Conservation (phyloP, 2,329 filamentous ascomycete species). For the Shiraia sp. region DNA sequence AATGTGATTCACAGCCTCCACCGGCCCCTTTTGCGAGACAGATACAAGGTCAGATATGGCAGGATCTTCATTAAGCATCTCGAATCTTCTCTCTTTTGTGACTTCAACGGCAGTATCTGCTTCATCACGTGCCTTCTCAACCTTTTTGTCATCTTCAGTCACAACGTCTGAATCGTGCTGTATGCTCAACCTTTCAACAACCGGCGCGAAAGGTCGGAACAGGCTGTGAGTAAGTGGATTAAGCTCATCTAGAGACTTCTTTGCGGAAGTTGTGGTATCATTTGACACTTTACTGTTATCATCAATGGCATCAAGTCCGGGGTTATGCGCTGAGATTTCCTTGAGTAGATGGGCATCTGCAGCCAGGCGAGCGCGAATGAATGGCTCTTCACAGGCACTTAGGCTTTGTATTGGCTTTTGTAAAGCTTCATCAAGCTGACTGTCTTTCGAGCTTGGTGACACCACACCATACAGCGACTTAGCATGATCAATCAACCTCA, state of each 20-base stretch:
- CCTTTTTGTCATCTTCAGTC: conserved; percentile 14
- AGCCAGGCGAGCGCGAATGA: conserved; percentile 13
- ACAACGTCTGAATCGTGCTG: conserved; percentile 15
- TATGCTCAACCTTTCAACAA: conserved; percentile 26
- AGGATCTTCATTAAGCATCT: conserved; percentile 21
- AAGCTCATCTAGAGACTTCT: conserved; percentile 21
- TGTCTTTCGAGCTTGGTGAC: conserved; percentile 12
- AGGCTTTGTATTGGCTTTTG: not conserved
- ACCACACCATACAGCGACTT: conserved; percentile 26
- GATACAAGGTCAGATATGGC: not conserved
- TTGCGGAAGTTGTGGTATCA: conserved; percentile 14
- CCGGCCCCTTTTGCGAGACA: not conserved
- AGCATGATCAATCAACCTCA: conserved; percentile 26
- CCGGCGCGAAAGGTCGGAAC: conserved; percentile 35
- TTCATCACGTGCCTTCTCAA: conserved; percentile 28
- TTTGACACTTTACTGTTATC: conserved; percentile 34
- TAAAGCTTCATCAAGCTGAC: not conserved
- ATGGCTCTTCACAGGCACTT: conserved; percentile 2
- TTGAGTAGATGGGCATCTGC: conserved; percentile 27
- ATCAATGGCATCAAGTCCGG: conserved; percentile 32
- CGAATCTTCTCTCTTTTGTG: conserved; percentile 4
- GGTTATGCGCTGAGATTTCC: conserved; percentile 32
- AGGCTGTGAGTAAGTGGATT: conserved; percentile 34
- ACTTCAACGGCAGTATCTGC: conserved; percentile 1
- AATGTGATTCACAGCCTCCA: not conserved